phyloP scores from a whole-genome alignment of 148 eudicot genomes.

The Vaccinium macrocarpon region DNA sequence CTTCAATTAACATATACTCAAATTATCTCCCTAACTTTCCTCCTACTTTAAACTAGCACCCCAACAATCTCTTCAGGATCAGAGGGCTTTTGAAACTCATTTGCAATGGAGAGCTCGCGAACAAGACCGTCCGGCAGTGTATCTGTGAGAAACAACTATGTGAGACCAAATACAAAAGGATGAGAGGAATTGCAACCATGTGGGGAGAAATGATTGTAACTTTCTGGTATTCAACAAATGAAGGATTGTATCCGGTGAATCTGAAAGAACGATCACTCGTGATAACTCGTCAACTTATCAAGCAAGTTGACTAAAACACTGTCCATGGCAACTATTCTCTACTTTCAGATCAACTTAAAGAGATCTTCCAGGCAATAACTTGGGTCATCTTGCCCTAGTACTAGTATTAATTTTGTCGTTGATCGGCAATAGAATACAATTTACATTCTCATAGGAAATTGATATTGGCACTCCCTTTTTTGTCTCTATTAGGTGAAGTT shows the following conservation, averaged over 20 bases:
- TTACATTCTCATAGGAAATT: background rate
- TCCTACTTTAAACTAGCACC: too few relatives aligned
- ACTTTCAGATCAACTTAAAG: background rate
- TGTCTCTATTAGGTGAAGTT: too few relatives aligned
- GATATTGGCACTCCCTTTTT: too few relatives aligned
- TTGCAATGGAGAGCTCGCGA: slow-evolving; percentile 79
- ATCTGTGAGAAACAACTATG: slow-evolving; percentile 33
- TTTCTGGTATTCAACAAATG: background rate
- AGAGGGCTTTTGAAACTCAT: slow-evolving; percentile 37
- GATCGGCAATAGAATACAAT: background rate
- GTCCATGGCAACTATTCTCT: background rate
- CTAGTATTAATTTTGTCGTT: background rate
- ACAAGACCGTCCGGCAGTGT: slow-evolving; percentile 75
- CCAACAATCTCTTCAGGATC: slow-evolving; percentile 37
- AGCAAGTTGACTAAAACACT: background rate
- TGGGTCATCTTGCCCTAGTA: background rate
- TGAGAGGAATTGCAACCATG: background rate
- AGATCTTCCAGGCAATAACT: background rate
- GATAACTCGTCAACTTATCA: background rate
- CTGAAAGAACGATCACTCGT: background rate
- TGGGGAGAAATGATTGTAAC: background rate
- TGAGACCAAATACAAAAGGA: background rate
- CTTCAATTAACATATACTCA: too few relatives aligned
- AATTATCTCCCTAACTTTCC: too few relatives aligned
- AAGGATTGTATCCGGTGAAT: background rate